Evolutionary conservation across 805 yeast species (phyloP).

Genomic region (Metschnikowia cerradonensis): DNA sequence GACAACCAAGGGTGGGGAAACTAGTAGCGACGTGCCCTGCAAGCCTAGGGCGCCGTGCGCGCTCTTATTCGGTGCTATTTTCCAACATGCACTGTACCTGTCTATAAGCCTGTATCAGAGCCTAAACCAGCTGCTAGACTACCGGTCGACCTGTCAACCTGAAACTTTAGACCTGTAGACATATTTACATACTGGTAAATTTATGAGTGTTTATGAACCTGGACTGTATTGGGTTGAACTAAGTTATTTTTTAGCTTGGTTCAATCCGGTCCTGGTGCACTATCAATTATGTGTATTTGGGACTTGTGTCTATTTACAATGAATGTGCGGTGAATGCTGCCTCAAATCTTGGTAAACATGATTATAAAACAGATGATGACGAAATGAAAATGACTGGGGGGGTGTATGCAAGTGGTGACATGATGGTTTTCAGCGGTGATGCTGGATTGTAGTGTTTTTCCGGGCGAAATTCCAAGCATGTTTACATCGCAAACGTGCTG

Average conservation of each 20-base stretch:
- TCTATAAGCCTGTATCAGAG: neutral
- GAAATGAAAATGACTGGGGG: conserved; percentile 4
- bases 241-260: neutral
- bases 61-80: too few species aligned
- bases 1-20: too few species aligned
- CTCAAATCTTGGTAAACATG: neutral
- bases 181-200: neutral
- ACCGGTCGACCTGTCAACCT: too few species aligned
- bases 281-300: neutral
- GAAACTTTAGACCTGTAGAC: too few species aligned
- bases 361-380: conserved; percentile 2
- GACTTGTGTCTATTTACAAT: conserved; percentile 1
- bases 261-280: neutral
- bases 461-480: neutral
- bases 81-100: too few species aligned
- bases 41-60: too few species aligned
- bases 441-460: neutral
- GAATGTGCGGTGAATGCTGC: conserved; percentile 1
- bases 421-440: neutral
- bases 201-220: too few species aligned
- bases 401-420: conserved; percentile 3
- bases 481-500: conserved; percentile 2
- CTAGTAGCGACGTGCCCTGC: too few species aligned
- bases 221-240: neutral
- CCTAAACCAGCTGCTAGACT: too few species aligned